A percentile compares a stretch with the other conserved stretches of the same genome.
These are phyloP conservation scores for Marchantia polymorpha DNA, from an alignment of 225 moss, liverwort and hornwort genomes.

Conservation along the genomic window DNA sequence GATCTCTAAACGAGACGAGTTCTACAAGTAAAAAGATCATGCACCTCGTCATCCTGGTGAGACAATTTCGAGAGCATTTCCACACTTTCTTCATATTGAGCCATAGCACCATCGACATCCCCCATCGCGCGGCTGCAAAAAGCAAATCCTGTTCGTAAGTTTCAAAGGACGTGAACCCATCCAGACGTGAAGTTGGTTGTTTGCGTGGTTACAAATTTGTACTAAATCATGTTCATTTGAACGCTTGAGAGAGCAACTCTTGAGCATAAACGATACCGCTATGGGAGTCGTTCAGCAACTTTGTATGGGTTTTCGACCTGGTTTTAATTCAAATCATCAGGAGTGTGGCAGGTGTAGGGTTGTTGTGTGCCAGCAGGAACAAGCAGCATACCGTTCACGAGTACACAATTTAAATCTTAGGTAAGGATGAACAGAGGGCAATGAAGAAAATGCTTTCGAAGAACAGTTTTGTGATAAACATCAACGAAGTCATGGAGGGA, in stretches of 20 bases:
- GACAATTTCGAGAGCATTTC: slow-evolving; percentile 56
- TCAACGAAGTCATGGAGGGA: too few species aligned
- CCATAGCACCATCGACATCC: slow-evolving; percentile 61
- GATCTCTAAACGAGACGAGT: background rate
- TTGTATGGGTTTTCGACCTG: too few species aligned
- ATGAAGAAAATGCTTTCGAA: too few species aligned
- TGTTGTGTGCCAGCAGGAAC: too few species aligned
- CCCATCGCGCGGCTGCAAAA: slow-evolving; percentile 69
- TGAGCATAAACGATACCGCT: background rate
- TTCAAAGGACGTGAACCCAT: background rate
- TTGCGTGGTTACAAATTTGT: background rate
- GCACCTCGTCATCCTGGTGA: slow-evolving; percentile 71
- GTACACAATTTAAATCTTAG: too few species aligned
- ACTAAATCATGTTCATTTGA: background rate
- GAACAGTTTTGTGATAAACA: too few species aligned
- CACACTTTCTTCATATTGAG: slow-evolving; percentile 82
- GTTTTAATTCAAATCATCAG: too few species aligned
- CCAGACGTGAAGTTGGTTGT: background rate
- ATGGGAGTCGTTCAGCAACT: too few species aligned
- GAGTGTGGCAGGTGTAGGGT: too few species aligned
- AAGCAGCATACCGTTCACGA: too few species aligned
- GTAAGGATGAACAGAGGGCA: too few species aligned
- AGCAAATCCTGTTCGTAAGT: background rate
- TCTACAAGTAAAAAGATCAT: background rate
- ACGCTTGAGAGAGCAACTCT: background rate